A percentile compares a stretch with the other conserved stretches of the same genome.
These are phyloP conservation scores for Saccharomyces hybrid DNA, from an alignment of 1,139 yeast species.

Conservation along the genomic window DNA sequence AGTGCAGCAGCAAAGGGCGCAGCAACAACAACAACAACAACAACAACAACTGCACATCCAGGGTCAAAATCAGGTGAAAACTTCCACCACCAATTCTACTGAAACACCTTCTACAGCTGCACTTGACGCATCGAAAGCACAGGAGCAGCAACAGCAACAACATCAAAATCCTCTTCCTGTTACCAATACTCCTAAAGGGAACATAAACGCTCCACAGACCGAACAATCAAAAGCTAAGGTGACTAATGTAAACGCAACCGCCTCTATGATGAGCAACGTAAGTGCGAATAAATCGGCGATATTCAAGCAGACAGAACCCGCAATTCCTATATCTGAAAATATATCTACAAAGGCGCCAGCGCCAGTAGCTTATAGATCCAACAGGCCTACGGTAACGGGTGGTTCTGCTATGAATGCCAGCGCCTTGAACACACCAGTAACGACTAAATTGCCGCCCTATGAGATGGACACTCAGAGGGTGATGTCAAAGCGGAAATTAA, in stretches of 20 bases:
- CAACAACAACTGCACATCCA: conserved; percentile 16
- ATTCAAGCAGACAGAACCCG: conserved; percentile 60
- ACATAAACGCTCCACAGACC: conserved; percentile 14
- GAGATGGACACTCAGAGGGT: conserved; percentile 81
- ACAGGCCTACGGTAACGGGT: conserved; percentile 76
- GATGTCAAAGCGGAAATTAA: conserved; percentile 76
- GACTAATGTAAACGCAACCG: conserved; percentile 39
- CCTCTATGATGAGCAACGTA: conserved; percentile 28
- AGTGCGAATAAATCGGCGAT: conserved; percentile 36
- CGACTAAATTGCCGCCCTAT: conserved; percentile 68
- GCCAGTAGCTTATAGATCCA: conserved; percentile 53
- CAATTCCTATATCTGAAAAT: conserved; percentile 64
- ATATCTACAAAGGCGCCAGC: conserved; percentile 58
- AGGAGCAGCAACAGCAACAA: conserved; percentile 13
- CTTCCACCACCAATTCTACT: conserved; percentile 3
- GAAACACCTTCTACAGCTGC: conserved; percentile 9
- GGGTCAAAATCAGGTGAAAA: conserved; percentile 4
- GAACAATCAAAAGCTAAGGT: conserved; percentile 22
- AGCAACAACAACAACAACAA: conserved; percentile 21
- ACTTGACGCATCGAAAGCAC: conserved; percentile 7
- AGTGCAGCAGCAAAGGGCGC: conserved; percentile 17
- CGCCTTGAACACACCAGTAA: conserved; percentile 66
- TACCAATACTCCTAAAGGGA: conserved; percentile 6
- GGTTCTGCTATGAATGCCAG: conserved; percentile 72
- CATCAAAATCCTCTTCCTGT: background rate